Base-by-base conservation (phyloP, 192 early-diverging fungal genomes). In the Polychytrium aggregatum region DNA sequence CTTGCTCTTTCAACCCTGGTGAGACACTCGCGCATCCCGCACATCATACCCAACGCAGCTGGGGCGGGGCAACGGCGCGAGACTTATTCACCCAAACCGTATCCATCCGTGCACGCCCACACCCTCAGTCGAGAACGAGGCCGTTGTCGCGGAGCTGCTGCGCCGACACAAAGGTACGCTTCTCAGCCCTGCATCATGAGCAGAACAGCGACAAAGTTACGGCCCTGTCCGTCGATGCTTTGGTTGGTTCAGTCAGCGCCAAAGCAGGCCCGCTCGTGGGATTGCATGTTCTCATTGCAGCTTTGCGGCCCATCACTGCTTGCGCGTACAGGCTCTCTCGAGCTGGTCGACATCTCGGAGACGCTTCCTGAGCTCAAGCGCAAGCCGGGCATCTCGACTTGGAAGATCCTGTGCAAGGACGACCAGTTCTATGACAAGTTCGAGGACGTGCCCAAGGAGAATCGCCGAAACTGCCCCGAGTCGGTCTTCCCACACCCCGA, bases 1-100 rank as follows among this genome's bases (percentile, higher is more conserved):
- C 96, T 1, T 99, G 96, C 72, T 89, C 92, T 27, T 84, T 99
- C 61, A 99, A 99, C 61, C 93, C 96, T n/a, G n/a, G n/a, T n/a
- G n/a, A n/a, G n/a, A n/a, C n/a, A n/a, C n/a, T n/a, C n/a, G n/a
- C n/a, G n/a, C n/a, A n/a, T n/a, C n/a, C n/a, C n/a, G n/a, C n/a
- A n/a, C n/a, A n/a, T n/a, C n/a, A n/a, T n/a, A n/a, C n/a, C n/a
- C n/a, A n/a, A n/a, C n/a, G n/a, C n/a, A n/a, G n/a, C n/a, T n/a
- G n/a, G n/a, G n/a, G n/a, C n/a, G n/a, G n/a, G n/a, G n/a, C n/a
- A n/a, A n/a, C n/a, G n/a, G n/a, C n/a, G n/a, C n/a, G n/a, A n/a
- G n/a, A n/a, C n/a, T n/a, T n/a, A n/a, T n/a, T n/a, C n/a, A n/a
- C n/a, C n/a, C n/a, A n/a, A n/a, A n/a, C n/a, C n/a, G n/a, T n/a